phyloP scores from a whole-genome alignment of 129 eudicot genomes.

The Deinandra increscens region DNA sequence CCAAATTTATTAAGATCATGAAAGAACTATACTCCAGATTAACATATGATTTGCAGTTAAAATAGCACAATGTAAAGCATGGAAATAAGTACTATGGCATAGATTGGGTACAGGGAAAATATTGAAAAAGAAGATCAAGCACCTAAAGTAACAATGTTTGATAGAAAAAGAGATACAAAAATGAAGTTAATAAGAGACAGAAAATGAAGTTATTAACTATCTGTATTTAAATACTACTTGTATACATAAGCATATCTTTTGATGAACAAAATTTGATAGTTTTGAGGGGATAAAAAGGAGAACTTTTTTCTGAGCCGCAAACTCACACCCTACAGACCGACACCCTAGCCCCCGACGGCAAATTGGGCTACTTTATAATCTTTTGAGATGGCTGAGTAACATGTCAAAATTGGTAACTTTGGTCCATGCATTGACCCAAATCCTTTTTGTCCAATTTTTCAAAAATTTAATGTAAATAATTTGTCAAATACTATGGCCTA shows the following conservation, averaged over 20 bases:
- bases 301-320: neutral
- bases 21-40: neutral
- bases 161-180: too few species aligned
- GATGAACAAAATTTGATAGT: neutral
- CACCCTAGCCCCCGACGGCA: neutral
- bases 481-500: neutral
- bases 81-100: conserved; percentile 1
- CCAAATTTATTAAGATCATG: neutral
- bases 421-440: neutral
- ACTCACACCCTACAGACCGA: neutral
- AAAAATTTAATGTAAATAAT: neutral
- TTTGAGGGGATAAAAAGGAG: neutral
- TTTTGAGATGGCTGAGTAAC: neutral
- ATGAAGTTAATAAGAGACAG: neutral
- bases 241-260: neutral
- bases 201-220: neutral
- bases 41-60: neutral
- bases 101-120: neutral
- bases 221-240: neutral
- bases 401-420: neutral
- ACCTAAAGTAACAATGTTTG: neutral
- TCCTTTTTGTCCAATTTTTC: neutral
- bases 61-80: neutral
- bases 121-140: neutral
- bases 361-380: neutral